These are phyloP conservation scores for Apiospora malaysiana DNA, from an alignment of 2,329 filamentous ascomycete species.

Conservation along the genomic window DNA sequence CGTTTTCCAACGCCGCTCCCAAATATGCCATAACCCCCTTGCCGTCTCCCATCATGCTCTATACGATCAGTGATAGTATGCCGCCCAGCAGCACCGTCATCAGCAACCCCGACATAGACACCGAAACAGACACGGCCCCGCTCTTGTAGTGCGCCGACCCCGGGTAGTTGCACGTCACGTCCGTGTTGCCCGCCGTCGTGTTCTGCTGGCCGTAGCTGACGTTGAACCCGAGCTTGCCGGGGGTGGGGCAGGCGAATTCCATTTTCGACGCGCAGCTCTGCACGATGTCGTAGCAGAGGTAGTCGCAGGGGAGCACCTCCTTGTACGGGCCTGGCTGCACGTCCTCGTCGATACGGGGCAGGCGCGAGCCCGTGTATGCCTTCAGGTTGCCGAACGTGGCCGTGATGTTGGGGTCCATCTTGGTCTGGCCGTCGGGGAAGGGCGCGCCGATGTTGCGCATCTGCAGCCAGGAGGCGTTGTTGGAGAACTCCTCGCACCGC, in stretches of 20 bases:
- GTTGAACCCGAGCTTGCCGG: conserved; percentile 47
- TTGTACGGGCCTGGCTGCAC: conserved; percentile 90
- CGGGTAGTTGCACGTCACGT: conserved; percentile 64
- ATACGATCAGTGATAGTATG: background rate
- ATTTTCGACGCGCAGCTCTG: conserved; percentile 81
- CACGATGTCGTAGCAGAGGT: conserved; percentile 86
- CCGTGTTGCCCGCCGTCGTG: conserved; percentile 26
- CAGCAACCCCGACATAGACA: conserved; percentile 28
- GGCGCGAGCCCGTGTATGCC: conserved; percentile 67
- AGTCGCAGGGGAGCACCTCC: conserved; percentile 86
- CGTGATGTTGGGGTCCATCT: conserved; percentile 42
- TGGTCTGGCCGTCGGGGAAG: conserved; percentile 74
- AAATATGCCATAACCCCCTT: background rate
- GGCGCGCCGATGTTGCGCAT: conserved; percentile 73
- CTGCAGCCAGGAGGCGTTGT: conserved; percentile 58
- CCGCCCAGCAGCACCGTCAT: conserved; percentile 32
- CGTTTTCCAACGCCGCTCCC: background rate
- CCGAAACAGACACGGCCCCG: conserved; percentile 38
- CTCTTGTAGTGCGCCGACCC: conserved; percentile 61
- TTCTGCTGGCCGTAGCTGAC: conserved; percentile 51
- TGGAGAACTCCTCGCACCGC: conserved; percentile 83
- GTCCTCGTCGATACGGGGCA: conserved; percentile 70
- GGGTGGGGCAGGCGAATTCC: conserved; percentile 74
- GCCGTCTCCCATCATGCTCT: background rate
- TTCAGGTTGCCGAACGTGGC: conserved; percentile 35